These are phyloP conservation scores for Rubus idaeus DNA, from an alignment of 306 rosid genomes.

Conservation along the genomic window DNA sequence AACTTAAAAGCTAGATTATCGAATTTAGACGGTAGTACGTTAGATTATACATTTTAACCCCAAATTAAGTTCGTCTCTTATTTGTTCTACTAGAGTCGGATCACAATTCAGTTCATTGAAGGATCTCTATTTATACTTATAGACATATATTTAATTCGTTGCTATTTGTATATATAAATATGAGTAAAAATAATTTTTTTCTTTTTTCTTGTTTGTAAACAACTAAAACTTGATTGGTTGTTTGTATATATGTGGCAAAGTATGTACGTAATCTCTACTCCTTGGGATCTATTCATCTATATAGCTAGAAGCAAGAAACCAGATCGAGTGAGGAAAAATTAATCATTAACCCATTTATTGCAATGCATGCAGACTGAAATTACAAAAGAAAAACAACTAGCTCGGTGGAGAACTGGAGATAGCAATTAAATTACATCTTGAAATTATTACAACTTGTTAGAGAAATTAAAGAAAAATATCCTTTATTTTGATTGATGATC, in stretches of 20 bases:
- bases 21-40: not conserved
- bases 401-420: not conserved
- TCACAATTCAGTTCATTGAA: not conserved
- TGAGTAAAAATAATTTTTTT: not conserved
- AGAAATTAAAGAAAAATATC: not conserved
- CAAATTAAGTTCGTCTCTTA: not conserved
- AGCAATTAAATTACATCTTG: not conserved
- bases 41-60: not conserved
- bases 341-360: not conserved
- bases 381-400: not conserved
- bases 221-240: too few relatives aligned
- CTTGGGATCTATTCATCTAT: too few relatives aligned
- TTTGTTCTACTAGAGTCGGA: not conserved
- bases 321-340: not conserved
- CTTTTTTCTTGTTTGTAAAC: too few relatives aligned
- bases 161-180: not conserved
- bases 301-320: too few relatives aligned
- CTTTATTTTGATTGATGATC: not conserved
- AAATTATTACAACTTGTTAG: not conserved
- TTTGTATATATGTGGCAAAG: too few relatives aligned
- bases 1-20: not conserved
- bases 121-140: too few relatives aligned
- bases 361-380: not conserved
- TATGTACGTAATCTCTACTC: too few relatives aligned
- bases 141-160: too few relatives aligned